These are phyloP conservation scores for Spizellomyces punctatus DNA, from an alignment of 192 early-diverging fungal genomes.

Conservation along the genomic window DNA sequence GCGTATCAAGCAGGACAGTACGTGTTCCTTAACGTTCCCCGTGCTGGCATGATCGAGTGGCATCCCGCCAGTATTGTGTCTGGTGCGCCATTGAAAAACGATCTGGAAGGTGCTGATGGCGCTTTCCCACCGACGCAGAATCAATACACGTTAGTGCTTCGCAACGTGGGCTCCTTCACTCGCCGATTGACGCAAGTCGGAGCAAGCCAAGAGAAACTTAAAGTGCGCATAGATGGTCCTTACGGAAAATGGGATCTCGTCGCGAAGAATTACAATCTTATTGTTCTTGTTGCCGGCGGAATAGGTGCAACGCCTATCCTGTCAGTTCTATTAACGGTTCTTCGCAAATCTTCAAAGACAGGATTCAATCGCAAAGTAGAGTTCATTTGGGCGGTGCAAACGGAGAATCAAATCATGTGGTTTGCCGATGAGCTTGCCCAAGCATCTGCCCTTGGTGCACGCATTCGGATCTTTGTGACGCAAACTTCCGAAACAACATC, in stretches of 20 bases:
- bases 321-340: slow-evolving; percentile 9
- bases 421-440: slow-evolving; percentile 1
- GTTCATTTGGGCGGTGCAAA: slow-evolving; percentile 6
- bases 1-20: slow-evolving; percentile 18
- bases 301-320: slow-evolving; percentile 20
- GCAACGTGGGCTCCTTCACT: slow-evolving; percentile 23
- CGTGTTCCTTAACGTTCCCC: slow-evolving; percentile 18
- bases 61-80: slow-evolving; percentile 27
- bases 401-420: slow-evolving; percentile 10
- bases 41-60: slow-evolving; percentile 10
- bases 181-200: background rate
- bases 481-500: background rate
- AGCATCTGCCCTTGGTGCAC: background rate
- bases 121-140: background rate
- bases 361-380: background rate
- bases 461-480: slow-evolving; percentile 8
- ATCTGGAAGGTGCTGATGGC: background rate
- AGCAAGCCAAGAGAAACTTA: background rate
- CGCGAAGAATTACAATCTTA: slow-evolving; percentile 2
- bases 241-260: slow-evolving; percentile 17
- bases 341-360: background rate
- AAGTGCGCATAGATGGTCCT: slow-evolving; percentile 15
- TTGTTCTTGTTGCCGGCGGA: slow-evolving; percentile 22
- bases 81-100: background rate
- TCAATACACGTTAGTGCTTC: slow-evolving; percentile 7